Conservation (phyloP, 306 rosid genomes). For the Quercus glauca region DNA sequence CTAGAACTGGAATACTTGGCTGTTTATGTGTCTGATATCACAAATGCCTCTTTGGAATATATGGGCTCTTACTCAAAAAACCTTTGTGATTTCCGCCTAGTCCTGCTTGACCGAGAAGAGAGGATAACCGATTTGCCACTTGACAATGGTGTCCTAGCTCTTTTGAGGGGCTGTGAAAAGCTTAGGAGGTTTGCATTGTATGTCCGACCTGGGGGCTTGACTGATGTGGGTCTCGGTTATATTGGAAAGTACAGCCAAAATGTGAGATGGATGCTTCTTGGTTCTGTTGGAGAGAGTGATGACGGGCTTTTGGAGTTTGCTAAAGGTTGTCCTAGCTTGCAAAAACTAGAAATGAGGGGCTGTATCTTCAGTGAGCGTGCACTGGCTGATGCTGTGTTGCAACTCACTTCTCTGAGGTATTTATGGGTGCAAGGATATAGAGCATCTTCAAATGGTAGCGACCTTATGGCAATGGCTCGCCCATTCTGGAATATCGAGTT, state of each 20-base stretch:
- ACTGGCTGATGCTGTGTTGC: constrained; percentile 65
- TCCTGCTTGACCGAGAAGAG: constrained; percentile 76
- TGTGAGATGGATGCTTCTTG: constrained; percentile 98
- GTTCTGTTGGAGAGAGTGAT: constrained; percentile 84
- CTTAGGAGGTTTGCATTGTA: constrained; percentile 87
- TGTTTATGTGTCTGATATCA: constrained; percentile 83
- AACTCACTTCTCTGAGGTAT: constrained; percentile 66
- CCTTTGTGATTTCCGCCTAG: constrained; percentile 88
- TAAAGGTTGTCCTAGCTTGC: constrained; percentile 87
- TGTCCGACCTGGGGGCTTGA: constrained; percentile 80
- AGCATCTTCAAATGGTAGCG: constrained; percentile 54
- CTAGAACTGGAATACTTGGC: constrained; percentile 84
- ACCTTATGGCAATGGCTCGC: constrained; percentile 78
- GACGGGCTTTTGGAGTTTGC: constrained; percentile 76
- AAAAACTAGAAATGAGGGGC: constrained; percentile 90
- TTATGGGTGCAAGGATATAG: constrained; percentile 95
- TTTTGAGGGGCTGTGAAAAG: constrained; percentile 77
- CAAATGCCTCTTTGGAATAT: constrained; percentile 68
- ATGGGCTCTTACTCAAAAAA: constrained; percentile 74
- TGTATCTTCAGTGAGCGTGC: constrained; percentile 91
- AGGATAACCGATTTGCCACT: constrained; percentile 81
- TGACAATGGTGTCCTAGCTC: constrained; percentile 85
- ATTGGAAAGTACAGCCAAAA: constrained; percentile 80
- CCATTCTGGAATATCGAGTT: constrained; percentile 91
- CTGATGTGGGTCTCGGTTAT: constrained; percentile 74